Base-by-base conservation (phyloP, 495 filamentous ascomycete species). In the Penicillium steckii region DNA sequence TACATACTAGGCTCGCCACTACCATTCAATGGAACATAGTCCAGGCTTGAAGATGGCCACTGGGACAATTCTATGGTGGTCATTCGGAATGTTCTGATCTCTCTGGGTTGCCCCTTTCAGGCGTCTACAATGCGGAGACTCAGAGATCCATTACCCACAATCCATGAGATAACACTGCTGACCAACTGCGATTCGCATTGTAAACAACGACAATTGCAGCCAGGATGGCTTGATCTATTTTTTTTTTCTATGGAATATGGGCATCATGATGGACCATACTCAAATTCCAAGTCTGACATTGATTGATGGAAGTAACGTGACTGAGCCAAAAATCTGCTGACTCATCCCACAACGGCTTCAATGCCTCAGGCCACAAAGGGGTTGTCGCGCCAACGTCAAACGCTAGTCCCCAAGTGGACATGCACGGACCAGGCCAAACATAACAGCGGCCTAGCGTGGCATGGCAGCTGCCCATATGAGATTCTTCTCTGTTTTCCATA, bases 391-490 rank as follows among this genome's bases (percentile, higher is more conserved):
- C 74, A 75, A 77, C 74, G 13, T 17, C 2, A 7, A 5, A 18
- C 61, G 45, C 74, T 75, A 74, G 53, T 33, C 74, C 33, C 67
- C 17, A 25, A 62, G 50, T 10, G 10, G 62, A 66, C 1, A 18
- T 18, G 33, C 33, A 37, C 33, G 33, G 33, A n/a, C 33, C 51
- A 70, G 13, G 48, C 68, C 74, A 59, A 75, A 72, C 72, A 74
- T 65, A 73, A 72, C 72, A 73, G 65, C 64, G 65, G 66, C 62
- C 65, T 70, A 67, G 65, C 69, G 69, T 66, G 69, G 68, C 68
- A 68, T 70, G 67, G 65, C 66, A 66, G 60, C 59, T 71, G 59
- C 64, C 67, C 62, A 71, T 65, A 61, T 66, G 54, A 60, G 59
- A 65, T 64, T 71, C 59, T 55, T 57, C 56, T 59, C 59, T 64